Evolutionary conservation across 305 asterid species (phyloP).

Genomic region (Vinca major): DNA sequence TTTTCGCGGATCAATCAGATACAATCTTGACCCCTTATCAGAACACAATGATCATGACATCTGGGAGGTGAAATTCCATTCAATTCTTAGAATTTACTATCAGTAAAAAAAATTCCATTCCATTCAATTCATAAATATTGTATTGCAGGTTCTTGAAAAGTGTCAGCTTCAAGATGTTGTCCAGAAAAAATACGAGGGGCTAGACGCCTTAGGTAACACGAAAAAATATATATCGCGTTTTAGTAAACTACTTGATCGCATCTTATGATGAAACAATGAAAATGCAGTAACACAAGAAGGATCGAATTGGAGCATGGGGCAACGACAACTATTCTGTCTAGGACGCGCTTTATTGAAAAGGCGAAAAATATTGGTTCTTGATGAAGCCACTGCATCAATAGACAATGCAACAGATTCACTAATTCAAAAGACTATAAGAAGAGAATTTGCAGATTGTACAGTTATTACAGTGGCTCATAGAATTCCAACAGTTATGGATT

Average conservation of each 20-base stretch:
- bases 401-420: slow-evolving; percentile 35
- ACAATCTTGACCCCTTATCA: slow-evolving; percentile 33
- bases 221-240: background rate
- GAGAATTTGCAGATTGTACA: slow-evolving; percentile 31
- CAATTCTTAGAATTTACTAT: background rate
- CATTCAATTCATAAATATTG: too few species aligned
- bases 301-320: slow-evolving; percentile 42
- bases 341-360: slow-evolving; percentile 27
- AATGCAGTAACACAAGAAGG: slow-evolving; percentile 30
- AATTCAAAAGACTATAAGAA: slow-evolving; percentile 23
- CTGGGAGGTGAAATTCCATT: slow-evolving; percentile 29
- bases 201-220: slow-evolving; percentile 26
- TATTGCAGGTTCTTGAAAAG: slow-evolving; percentile 24
- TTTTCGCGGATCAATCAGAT: slow-evolving; percentile 31
- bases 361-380: slow-evolving; percentile 34
- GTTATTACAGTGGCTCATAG: slow-evolving; percentile 40
- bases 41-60: slow-evolving; percentile 32
- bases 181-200: slow-evolving; percentile 22
- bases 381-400: slow-evolving; percentile 45
- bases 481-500: slow-evolving; percentile 40
- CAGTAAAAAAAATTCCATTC: background rate
- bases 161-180: slow-evolving; percentile 30
- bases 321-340: slow-evolving; percentile 30
- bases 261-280: background rate
- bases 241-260: background rate